Evolutionary conservation across 148 eudicot genomes (phyloP).

Genomic region (Gaultheria prostrata): DNA sequence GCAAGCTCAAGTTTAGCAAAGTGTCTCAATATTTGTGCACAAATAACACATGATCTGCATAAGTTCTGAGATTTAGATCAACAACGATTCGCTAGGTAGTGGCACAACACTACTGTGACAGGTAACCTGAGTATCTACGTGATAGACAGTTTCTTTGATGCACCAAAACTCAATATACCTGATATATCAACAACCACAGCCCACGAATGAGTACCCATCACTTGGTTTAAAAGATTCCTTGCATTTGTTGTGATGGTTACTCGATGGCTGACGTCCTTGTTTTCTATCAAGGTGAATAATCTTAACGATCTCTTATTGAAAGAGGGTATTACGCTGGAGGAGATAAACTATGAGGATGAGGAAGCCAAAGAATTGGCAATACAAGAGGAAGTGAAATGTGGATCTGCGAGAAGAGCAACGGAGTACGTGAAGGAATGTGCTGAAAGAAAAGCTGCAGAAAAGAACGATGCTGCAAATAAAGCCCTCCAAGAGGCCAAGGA

Average conservation of each 20-base stretch:
- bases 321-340: constrained; percentile 57
- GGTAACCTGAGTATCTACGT: neutral
- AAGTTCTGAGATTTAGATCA: neutral
- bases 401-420: constrained; percentile 60
- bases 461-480: constrained; percentile 58
- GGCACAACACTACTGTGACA: neutral
- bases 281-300: constrained; percentile 44
- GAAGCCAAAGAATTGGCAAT: constrained; percentile 61
- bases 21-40: neutral
- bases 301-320: constrained; percentile 51
- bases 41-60: neutral
- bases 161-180: neutral
- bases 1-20: neutral
- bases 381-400: constrained; percentile 51
- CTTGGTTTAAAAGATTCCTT: neutral
- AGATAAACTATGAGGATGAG: constrained; percentile 52
- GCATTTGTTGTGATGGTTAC: neutral
- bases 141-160: constrained; percentile 2
- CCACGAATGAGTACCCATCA: neutral
- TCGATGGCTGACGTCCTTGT: neutral
- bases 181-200: neutral
- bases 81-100: neutral
- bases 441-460: constrained; percentile 54
- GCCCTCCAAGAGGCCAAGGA: constrained; percentile 58
- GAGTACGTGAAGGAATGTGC: constrained; percentile 47